Evolutionary conservation across 2,329 filamentous ascomycete genomes (phyloP).

Genomic region (Aspergillus niger): DNA sequence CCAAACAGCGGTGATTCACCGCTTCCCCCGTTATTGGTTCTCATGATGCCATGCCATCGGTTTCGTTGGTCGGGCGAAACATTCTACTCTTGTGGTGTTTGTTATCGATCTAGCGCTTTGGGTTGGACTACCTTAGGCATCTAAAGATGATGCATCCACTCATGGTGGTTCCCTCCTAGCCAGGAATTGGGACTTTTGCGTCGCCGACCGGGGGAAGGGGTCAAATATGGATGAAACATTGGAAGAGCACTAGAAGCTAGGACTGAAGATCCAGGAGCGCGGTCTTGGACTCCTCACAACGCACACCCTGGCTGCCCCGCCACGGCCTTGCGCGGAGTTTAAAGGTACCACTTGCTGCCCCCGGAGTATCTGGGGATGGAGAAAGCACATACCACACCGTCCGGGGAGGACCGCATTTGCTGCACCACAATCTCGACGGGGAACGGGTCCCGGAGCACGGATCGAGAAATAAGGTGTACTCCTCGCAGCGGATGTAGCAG

Average conservation of each 20-base stretch:
- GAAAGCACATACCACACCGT: neutral
- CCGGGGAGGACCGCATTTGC: neutral
- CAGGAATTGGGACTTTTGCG: neutral
- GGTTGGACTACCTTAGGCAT: neutral
- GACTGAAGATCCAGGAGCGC: constrained; percentile 5
- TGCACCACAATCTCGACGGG: constrained; percentile 2
- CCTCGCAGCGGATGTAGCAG: constrained; percentile 18
- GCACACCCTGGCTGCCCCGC: neutral
- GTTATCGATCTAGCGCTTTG: neutral
- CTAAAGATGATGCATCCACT: neutral
- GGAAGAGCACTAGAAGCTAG: constrained; percentile 3
- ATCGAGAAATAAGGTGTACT: constrained; percentile 13
- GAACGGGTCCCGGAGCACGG: neutral
- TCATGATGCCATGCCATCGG: constrained; percentile 16
- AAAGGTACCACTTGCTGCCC: neutral
- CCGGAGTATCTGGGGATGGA: neutral
- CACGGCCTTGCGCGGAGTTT: constrained; percentile 10
- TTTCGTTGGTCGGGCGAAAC: neutral
- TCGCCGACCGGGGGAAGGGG: constrained; percentile 2
- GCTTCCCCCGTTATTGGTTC: constrained; percentile 19
- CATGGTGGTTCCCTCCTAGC: too few species aligned
- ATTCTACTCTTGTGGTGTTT: neutral
- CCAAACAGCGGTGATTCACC: constrained; percentile 26
- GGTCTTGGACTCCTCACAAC: neutral
- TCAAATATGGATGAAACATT: constrained; percentile 2